Base-by-base conservation (phyloP, 179 eudicot species). In the Monotropa hypopitys region DNA sequence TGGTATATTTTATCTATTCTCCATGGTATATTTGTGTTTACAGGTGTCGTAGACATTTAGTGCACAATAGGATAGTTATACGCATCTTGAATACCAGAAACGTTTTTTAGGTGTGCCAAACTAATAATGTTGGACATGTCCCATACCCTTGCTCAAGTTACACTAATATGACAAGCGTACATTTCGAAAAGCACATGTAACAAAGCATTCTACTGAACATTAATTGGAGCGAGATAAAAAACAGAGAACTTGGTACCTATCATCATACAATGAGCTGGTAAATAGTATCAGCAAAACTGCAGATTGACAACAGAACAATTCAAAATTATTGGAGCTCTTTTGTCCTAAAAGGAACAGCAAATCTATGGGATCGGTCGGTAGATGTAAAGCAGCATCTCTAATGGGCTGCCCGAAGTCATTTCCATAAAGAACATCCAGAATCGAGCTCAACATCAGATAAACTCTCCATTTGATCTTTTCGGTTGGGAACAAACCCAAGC, bases 291-390 rank as follows among this genome's bases (percentile, higher is more conserved):
- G 88, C 79, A 96, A 72, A 71, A 93, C 88, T 33, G 98, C 92
- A 43, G 87, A 78, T 80, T 96, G 99, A 82, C 94, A 91, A 84
- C 82, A 83, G 65, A 89, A 67, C 78, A 90, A 79, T 80, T 91
- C 91, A 74, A 61, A 61, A 80, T 87, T 88, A 65, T 82, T 74
- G 35, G 78, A 84, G 79, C 85, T 85, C 83, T 83, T 93, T 90
- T 90, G 96, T 57, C 92, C 97, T n/a, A 96, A 90, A 76, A 96
- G 87, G 86, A 84, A 93, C 71, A 96, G 82, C 83, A 93, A 81
- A 83, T 91, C 99, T 47, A 88, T 74, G 62, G 99, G 99, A 82
- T 96, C 99, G 57, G 88, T 72, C 62, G 99, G 99, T 80, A 96
- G 87, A 81, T 84, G 67, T 63, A 85, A 78, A 70, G 90, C 96